These are phyloP conservation scores for Dentipellis sp. DNA, from an alignment of 768 basidiomycete genomes.

Conservation along the genomic window DNA sequence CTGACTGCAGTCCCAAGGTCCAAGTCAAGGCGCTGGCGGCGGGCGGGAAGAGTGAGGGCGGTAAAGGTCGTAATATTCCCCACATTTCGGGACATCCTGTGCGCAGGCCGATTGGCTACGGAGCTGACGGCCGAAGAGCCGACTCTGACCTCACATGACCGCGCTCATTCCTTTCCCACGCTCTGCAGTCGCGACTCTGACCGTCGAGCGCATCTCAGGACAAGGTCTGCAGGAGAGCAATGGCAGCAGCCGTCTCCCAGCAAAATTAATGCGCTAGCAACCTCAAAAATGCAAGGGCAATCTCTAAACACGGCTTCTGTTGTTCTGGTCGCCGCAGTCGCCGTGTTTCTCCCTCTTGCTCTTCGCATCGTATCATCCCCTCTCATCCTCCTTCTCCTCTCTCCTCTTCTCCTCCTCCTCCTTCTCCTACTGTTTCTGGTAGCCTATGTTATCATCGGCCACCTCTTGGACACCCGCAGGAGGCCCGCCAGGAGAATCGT, in stretches of 20 bases:
- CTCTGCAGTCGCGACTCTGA: not conserved
- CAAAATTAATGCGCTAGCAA: too few species aligned
- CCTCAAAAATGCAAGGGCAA: not conserved
- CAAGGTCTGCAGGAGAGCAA: too few species aligned
- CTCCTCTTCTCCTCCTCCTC: conserved; percentile 46
- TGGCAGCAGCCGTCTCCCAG: too few species aligned
- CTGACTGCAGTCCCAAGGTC: too few species aligned
- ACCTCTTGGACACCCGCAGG: conserved; percentile 43
- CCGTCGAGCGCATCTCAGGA: not conserved
- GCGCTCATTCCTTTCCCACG: not conserved
- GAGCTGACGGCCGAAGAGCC: not conserved
- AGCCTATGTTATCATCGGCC: conserved; percentile 25
- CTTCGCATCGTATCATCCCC: conserved; percentile 59
- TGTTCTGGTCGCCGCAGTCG: conserved; percentile 46
- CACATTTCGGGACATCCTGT: too few species aligned
- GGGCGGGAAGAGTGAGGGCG: too few species aligned
- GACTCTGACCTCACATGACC: not conserved
- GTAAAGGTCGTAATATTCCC: too few species aligned
- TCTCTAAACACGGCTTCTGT: conserved; percentile 28
- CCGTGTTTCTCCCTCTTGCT: conserved; percentile 44
- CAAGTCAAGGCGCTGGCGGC: too few species aligned
- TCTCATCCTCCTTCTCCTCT: conserved; percentile 49
- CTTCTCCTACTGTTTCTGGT: conserved; percentile 40
- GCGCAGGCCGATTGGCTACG: not conserved
- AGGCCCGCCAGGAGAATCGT: conserved; percentile 28